Percentiles rank a stretch among this genome's conserved stretches.
phyloP scores from a whole-genome alignment of 306 rosid genomes.

The Sphenostylis stenocarpa region DNA sequence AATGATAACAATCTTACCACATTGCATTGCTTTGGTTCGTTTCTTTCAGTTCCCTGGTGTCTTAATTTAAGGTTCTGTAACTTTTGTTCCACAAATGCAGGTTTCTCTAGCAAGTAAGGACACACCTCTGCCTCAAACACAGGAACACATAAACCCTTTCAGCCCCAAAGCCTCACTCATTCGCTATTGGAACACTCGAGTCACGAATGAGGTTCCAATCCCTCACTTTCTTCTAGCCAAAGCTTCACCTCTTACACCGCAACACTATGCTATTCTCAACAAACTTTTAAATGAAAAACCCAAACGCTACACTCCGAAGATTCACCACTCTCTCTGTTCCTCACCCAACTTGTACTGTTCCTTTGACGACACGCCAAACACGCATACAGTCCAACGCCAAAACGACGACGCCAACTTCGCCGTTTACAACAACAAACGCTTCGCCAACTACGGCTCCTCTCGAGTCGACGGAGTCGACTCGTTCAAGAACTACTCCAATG shows the following conservation, averaged over 20 bases:
- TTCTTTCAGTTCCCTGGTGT: not conserved
- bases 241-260: slow-evolving; percentile 69
- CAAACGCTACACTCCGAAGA: slow-evolving; percentile 36
- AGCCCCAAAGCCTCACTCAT: slow-evolving; percentile 67
- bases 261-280: slow-evolving; percentile 49
- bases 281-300: slow-evolving; percentile 30
- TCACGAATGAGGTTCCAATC: slow-evolving; percentile 46
- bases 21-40: not conserved
- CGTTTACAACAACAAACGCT: slow-evolving; percentile 54
- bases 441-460: slow-evolving; percentile 62
- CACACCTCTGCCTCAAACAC: not conserved
- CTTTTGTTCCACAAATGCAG: slow-evolving; percentile 32
- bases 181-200: slow-evolving; percentile 73
- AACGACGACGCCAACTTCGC: slow-evolving; percentile 52
- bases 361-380: slow-evolving; percentile 35
- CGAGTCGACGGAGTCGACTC: slow-evolving; percentile 55
- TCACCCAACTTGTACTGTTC: slow-evolving; percentile 61
- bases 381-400: not conserved
- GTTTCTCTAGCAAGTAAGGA: slow-evolving; percentile 33
- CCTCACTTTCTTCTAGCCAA: slow-evolving; percentile 66
- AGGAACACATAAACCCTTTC: slow-evolving; percentile 54
- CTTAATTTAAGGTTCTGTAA: too few relatives aligned
- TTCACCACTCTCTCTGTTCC: slow-evolving; percentile 53
- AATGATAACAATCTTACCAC: not conserved
- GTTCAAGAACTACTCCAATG: slow-evolving; percentile 82